Percentiles rank a stretch among this genome's conserved stretches.
These are phyloP conservation scores for Starmera amethionina DNA, from an alignment of 805 yeast species.

Conservation along the genomic window DNA sequence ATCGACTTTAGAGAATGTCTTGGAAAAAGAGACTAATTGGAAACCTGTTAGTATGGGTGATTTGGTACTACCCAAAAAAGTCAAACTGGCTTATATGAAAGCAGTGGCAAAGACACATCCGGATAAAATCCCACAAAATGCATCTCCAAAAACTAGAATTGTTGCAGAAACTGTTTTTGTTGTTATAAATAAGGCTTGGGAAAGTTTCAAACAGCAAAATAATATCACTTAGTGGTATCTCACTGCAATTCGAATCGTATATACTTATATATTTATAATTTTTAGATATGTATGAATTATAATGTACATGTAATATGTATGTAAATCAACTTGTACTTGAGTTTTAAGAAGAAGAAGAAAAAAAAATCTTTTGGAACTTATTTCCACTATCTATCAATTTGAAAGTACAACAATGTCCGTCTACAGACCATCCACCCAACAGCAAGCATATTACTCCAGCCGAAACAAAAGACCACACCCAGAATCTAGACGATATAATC, in stretches of 20 bases:
- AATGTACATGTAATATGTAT: no score
- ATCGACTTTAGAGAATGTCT: conserved; percentile 53
- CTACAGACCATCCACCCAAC: background rate
- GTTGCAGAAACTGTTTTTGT: conserved; percentile 84
- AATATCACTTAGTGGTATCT: conserved; percentile 21
- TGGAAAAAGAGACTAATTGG: conserved; percentile 66
- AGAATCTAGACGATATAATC: no score
- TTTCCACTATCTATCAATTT: background rate
- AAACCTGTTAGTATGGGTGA: conserved; percentile 58
- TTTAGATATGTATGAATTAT: no score
- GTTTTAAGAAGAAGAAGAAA: no score
- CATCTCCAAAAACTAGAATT: conserved; percentile 63
- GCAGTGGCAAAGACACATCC: conserved; percentile 86
- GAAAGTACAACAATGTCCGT: background rate
- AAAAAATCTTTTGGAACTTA: no score
- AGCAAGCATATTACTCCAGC: no score
- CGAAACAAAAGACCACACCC: no score
- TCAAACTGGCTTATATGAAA: conserved; percentile 77
- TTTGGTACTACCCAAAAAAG: conserved; percentile 81
- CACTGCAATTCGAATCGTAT: no score
- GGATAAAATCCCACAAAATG: conserved; percentile 61
- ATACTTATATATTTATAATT: background rate
- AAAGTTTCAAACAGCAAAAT: conserved; percentile 55
- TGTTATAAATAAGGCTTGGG: conserved; percentile 85
- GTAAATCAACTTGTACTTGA: no score